Evolutionary conservation across 2,329 filamentous ascomycete genomes (phyloP), one percentile per base, ranked within the genome.

Genomic region (Lachnellula hyalina): DNA sequence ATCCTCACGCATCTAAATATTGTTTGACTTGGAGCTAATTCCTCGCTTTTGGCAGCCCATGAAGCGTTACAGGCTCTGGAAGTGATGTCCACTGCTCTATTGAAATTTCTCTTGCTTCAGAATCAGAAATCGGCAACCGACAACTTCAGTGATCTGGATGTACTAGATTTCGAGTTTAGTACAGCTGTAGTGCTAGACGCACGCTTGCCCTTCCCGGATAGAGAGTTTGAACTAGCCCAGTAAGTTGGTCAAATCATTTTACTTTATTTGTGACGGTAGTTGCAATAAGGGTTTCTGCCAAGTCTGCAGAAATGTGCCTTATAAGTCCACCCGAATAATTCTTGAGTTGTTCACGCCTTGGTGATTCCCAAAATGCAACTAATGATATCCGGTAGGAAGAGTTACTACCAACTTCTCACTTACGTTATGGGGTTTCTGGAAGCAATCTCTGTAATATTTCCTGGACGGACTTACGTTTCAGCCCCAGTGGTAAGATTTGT

Each of bases 361-460:
- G 11, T 32, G 28, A 32, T 32, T 32, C 28, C 28, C 28, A 11
- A 11, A 11, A 11, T 11, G 9, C 28, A 25, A 17, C 44, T 46
- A 23, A 46, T 5, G 14, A 28, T 46, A 28, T 21, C 23, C 2
- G n/a, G 12, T 46, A 46, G 44, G 42, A 60, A 63, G 40, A 59
- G 51, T 11, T 60, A 58, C 34, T 63, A 61, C 23, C 23, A 25
- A 32, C 47, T 63, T 11, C 53, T 63, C 1, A 58, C 59, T 38
- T 60, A 60, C 28, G 49, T 61, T 14, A 61, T 63, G 61, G 59
- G 61, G 11, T 47, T 58, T 25, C 42, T 63, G 3, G 48, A 56
- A 32, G 54, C 51, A 12, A 45, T 61, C 34, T 41, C 52, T 4
- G n/a, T 40, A 5, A 56, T 62, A 25, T 62, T 59, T 36, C 52